phyloP scores from a whole-genome alignment of 2,329 filamentous ascomycete genomes.

The Phymatotrichopsis omnivora region DNA sequence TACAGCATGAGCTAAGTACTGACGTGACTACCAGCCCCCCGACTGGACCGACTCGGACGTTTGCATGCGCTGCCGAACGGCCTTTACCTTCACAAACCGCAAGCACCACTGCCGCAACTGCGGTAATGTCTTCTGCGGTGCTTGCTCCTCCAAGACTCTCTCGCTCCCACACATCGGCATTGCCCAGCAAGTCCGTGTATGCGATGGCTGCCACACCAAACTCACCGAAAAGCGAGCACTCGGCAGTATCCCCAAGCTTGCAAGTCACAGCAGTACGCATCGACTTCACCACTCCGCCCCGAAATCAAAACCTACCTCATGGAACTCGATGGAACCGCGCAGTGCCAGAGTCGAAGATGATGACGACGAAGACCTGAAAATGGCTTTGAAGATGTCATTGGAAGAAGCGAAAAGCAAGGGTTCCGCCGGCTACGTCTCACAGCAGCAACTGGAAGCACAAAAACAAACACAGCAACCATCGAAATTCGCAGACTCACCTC shows the following conservation, averaged over 20 bases:
- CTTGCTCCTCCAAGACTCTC: slow-evolving; percentile 82
- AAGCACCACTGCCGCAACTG: slow-evolving; percentile 98
- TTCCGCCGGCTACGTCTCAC: slow-evolving; percentile 60
- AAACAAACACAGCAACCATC: slow-evolving; percentile 31
- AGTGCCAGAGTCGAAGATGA: slow-evolving; percentile 64
- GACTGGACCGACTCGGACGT: slow-evolving; percentile 98
- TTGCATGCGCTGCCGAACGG: slow-evolving; percentile 91
- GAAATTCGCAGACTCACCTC: slow-evolving; percentile 36
- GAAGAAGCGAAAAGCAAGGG: slow-evolving; percentile 76
- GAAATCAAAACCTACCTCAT: slow-evolving; percentile 42
- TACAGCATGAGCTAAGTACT: slow-evolving; percentile 16
- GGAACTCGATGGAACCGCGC: slow-evolving; percentile 72
- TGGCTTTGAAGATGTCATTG: slow-evolving; percentile 89
- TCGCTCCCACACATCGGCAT: slow-evolving; percentile 90
- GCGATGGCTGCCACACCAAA: slow-evolving; percentile 89
- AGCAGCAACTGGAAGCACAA: slow-evolving; percentile 42
- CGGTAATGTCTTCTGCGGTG: slow-evolving; percentile 91
- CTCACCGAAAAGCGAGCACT: slow-evolving; percentile 61
- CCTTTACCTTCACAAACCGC: slow-evolving; percentile 95
- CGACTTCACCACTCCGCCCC: slow-evolving; percentile 37
- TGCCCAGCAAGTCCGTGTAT: slow-evolving; percentile 78
- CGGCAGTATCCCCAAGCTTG: slow-evolving; percentile 6
- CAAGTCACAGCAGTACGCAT: slow-evolving; percentile 1
- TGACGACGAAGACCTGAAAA: slow-evolving; percentile 88
- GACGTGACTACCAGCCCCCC: slow-evolving; percentile 53